Base-by-base conservation (phyloP, 768 basidiomycete genomes). In the Ephemerocybe angulata region DNA sequence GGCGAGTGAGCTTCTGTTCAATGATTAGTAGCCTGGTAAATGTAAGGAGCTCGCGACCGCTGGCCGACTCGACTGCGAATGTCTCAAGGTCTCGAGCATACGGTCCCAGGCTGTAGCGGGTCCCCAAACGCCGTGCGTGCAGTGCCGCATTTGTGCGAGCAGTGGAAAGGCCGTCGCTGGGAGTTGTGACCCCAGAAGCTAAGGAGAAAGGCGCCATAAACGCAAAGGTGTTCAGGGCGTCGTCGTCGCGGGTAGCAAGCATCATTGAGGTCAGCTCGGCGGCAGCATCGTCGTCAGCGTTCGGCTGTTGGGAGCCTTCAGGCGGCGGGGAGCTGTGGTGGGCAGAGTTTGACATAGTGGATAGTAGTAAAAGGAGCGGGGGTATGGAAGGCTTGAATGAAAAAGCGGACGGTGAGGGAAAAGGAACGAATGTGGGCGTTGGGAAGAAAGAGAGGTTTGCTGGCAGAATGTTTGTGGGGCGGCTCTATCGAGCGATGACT, bases 71-170 rank as follows among this genome's bases (percentile, higher is more conserved):
- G 4, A 7, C 22, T 7, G 52, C 52, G 28, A 40, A 53, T 3
- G 11, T 29, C 38, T 53, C 38, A 3, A 53, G 52, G 13, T 53
- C 38, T 8, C 24, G 3, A 22, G 24, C 29, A 40, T 41, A 53
- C 17, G 37, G 38, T 24, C 25, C 25, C 4, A 53, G 38, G 38
- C 19, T 53, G 27, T 27, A 40, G 6, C 52, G 21, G 11, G 7
- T 40, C 4, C 38, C 25, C 10, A 42, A 7, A 28, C 52, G 40
- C 6, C 29, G 52, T 17, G 38, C 52, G 4, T 43, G 52, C 19
- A 53, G 37, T 3, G 29, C 22, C 7, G 52, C 52, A 28, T 43
- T 53, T 7, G 40, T 53, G 13, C 52, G 52, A 21, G 52, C 4
- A 17, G 21, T 30, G 24, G 7, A 8, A 6, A 43, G 19, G 17